These are phyloP conservation scores for Brassica napus DNA, from an alignment of 345 rosid species.

Conservation along the genomic window Da-Ae NC_063448.1:51861001-51861500, in stretches of 20 bases:
- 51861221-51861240: slow-evolving; percentile 35
- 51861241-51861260: slow-evolving; percentile 24
- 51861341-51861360: too few relatives aligned
- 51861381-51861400: too few relatives aligned
- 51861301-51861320: neutral
- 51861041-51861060: neutral
- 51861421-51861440: too few relatives aligned
- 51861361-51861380: too few relatives aligned
- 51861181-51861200: slow-evolving; percentile 3
- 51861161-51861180: slow-evolving; percentile 5
- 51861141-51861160: slow-evolving; percentile 17
- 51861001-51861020: neutral
- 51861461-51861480: too few relatives aligned
- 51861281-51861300: neutral
- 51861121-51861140: neutral
- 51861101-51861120: slow-evolving; percentile 1
- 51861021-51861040: neutral
- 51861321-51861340: neutral
- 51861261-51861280: neutral
- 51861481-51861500: too few relatives aligned
- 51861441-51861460: too few relatives aligned
- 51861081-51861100: slow-evolving; percentile 13
- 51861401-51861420: too few relatives aligned
- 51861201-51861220: slow-evolving; percentile 17
- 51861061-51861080: neutral